Evolutionary conservation across 306 rosid genomes (phyloP), one percentile per base, ranked within the genome.

Genomic region (Dicorynia guianensis): DNA sequence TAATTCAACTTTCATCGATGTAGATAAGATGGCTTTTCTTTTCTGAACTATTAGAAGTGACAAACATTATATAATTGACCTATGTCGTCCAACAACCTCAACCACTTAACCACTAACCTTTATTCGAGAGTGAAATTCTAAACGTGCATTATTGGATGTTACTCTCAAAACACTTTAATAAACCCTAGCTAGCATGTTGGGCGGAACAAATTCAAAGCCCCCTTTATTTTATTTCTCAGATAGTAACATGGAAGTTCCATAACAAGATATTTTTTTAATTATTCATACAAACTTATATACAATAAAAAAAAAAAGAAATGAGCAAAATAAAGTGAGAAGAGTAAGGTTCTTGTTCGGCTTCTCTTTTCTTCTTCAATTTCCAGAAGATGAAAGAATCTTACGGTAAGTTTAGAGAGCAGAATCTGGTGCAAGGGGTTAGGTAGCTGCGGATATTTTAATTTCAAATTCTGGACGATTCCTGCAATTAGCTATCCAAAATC

Each of bases 391-490:
- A 74, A 49, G 61, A 59, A 74, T 79, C 42, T 74, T 54, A 57
- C 18, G 47, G 4, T 20, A 66, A 40, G 44, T 67, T 68, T 69
- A 43, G 47, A 47, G 11, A 58, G 57, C 47, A 67, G 69, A 80
- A 67, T 78, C 79, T 82, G 82, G 84, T 75, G 76, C 78, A 30
- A 25, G 52, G 64, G 49, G 83, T 76, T 84, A 52, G 83, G 85
- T 81, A 34, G 77, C 25, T 65, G 57, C 7, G 17, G 4, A 13
- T 17, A 7, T 46, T 2, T 58, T 43, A 36, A 18, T 35, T 5
- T 11, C 35, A 17, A 81, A 44, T 62, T 71, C 25, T 50, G 36
- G 50, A 67, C 58, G 46, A 10, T 67, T 14, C 79, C 43, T 67
- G 58, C 61, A 46, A 39, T 33, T 40, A 11, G 17, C 10, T 4